phyloP scores from a whole-genome alignment of 1,139 yeast species.

The Yamadazyma pseudoaaseri region DNA sequence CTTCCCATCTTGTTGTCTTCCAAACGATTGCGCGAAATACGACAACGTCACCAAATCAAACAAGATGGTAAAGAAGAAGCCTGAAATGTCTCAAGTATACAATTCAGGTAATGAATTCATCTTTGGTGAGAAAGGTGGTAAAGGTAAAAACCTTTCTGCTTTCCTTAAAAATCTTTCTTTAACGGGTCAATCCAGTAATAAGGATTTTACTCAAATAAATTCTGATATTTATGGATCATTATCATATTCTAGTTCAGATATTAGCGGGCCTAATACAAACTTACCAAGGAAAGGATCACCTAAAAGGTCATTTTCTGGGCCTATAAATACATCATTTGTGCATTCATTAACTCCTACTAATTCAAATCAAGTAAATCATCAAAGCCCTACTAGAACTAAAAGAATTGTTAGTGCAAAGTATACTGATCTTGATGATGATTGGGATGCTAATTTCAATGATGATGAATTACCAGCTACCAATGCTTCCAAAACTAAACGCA shows the following conservation, averaged over 20 bases:
- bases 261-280: conserved; percentile 19
- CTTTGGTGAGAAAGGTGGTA: conserved; percentile 68
- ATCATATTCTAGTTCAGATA: conserved; percentile 20
- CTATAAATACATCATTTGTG: conserved; percentile 11
- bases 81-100: conserved; percentile 63
- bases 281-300: conserved; percentile 12
- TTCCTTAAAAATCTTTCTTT: conserved; percentile 53
- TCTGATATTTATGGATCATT: conserved; percentile 43
- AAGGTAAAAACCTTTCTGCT: conserved; percentile 60
- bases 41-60: too few relatives aligned
- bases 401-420: conserved; percentile 27
- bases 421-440: conserved; percentile 79
- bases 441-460: conserved; percentile 84
- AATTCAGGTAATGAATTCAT: conserved; percentile 54
- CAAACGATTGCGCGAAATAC: too few relatives aligned
- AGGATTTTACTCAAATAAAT: conserved; percentile 29
- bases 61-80: conserved; percentile 49
- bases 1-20: too few relatives aligned
- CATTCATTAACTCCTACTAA: conserved; percentile 12
- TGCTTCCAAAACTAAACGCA: conserved; percentile 6
- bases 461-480: conserved; percentile 12
- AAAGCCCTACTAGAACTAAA: conserved; percentile 9
- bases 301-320: conserved; percentile 19
- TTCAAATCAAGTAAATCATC: conserved; percentile 8
- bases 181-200: conserved; percentile 15